These are phyloP conservation scores for Apiospora kogelbergensis DNA, from an alignment of 2,329 filamentous ascomycete species.

Conservation along the genomic window DNA sequence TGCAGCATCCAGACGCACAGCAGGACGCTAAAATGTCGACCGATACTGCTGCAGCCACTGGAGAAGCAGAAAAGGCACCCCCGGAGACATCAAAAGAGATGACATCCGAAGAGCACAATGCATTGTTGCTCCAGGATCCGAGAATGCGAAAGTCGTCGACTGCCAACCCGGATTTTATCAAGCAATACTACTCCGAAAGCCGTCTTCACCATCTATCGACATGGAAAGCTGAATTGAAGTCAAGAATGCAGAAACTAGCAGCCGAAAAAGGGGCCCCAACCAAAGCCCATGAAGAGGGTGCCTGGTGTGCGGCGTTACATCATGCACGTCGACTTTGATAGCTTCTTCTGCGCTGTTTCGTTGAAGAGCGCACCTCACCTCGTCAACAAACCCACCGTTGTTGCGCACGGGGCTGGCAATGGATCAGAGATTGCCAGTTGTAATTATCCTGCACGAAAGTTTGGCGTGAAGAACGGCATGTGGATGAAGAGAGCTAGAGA, in stretches of 20 bases:
- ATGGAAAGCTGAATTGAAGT: constrained; percentile 95
- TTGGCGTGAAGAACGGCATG: constrained; percentile 95
- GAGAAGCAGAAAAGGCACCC: background rate
- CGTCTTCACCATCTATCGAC: constrained; percentile 91
- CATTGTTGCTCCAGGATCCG: constrained; percentile 78
- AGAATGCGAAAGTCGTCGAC: constrained; percentile 85
- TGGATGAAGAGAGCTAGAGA: constrained; percentile 94
- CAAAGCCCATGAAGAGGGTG: constrained; percentile 48
- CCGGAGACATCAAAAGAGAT: constrained; percentile 38
- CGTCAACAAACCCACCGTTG: constrained; percentile 76
- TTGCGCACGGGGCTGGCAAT: constrained; percentile 82
- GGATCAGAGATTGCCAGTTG: constrained; percentile 97
- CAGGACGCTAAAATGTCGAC: background rate
- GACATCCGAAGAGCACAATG: constrained; percentile 93
- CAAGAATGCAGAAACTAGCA: constrained; percentile 78
- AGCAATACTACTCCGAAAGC: constrained; percentile 94
- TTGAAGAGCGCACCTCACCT: constrained; percentile 74
- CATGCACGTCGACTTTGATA: constrained; percentile 96
- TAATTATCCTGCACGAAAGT: constrained; percentile 86
- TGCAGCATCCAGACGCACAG: constrained; percentile 8
- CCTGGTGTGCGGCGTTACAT: constrained; percentile 75
- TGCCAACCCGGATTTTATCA: constrained; percentile 88
- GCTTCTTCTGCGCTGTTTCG: constrained; percentile 96
- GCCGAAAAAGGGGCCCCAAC: constrained; percentile 59
- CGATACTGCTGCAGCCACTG: background rate